These are phyloP conservation scores for Zasmidium angulare DNA, from an alignment of 2,329 filamentous ascomycete genomes.

Conservation along the genomic window DNA sequence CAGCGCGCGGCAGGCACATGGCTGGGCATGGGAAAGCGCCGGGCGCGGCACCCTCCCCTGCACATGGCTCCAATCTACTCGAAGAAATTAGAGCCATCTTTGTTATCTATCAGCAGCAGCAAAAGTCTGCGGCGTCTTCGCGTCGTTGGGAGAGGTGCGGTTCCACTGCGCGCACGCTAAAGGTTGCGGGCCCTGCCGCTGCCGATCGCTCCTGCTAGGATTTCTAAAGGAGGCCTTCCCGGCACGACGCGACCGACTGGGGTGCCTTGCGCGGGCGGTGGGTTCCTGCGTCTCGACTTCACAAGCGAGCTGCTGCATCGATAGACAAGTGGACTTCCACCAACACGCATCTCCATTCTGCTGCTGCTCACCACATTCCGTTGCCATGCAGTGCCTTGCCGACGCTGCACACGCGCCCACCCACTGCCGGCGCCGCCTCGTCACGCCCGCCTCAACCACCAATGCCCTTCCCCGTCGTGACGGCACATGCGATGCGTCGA, in stretches of 20 bases:
- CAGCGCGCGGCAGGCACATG: not conserved
- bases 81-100: conserved; percentile 11
- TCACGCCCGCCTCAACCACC: no score
- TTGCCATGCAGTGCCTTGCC: not conserved
- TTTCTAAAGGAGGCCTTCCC: not conserved
- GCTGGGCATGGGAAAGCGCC: not conserved
- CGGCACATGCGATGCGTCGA: no score
- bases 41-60: not conserved
- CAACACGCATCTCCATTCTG: not conserved
- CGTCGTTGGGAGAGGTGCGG: conserved; percentile 16
- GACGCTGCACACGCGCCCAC: not conserved
- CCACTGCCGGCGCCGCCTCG: not conserved
- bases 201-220: conserved; percentile 1
- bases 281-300: conserved; percentile 4
- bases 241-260: not conserved
- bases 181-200: conserved; percentile 7
- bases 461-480: no score
- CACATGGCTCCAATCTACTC: conserved; percentile 17
- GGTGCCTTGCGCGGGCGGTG: not conserved
- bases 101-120: conserved; percentile 11
- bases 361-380: not conserved
- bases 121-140: conserved; percentile 8
- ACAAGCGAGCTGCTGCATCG: not conserved
- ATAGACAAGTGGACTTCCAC: not conserved
- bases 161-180: conserved; percentile 6